Evolutionary conservation across 192 early-diverging fungal species (phyloP).

Genomic region (Pilobolus umbonatus): DNA sequence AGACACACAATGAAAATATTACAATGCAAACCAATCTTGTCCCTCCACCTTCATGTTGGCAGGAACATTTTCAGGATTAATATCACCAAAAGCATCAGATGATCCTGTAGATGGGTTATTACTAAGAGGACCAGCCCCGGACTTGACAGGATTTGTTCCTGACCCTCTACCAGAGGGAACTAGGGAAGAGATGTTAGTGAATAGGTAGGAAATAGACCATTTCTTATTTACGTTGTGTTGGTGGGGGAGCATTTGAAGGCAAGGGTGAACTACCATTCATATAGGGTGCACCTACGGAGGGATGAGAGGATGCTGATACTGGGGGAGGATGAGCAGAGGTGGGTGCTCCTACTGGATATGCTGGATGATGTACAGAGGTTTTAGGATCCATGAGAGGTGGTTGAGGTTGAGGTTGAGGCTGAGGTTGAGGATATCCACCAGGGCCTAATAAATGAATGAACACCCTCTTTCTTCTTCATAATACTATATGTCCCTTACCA

Average conservation of each 20-base stretch:
- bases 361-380: conserved; percentile 11
- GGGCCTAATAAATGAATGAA: not conserved
- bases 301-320: conserved; percentile 9
- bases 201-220: not conserved
- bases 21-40: conserved; percentile 87
- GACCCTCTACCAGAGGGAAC: conserved; percentile 6
- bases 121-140: conserved; percentile 19
- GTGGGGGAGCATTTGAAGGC: conserved; percentile 13
- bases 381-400: conserved; percentile 32
- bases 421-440: conserved; percentile 14
- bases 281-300: conserved; percentile 8
- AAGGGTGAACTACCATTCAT: conserved; percentile 15
- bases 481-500: not conserved
- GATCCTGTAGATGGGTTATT: conserved; percentile 18
- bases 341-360: conserved; percentile 4
- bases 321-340: not conserved
- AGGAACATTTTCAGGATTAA: conserved; percentile 77
- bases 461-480: not conserved
- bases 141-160: conserved; percentile 10
- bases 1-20: not conserved
- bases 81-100: conserved; percentile 51
- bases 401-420: not conserved
- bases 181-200: not conserved
- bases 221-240: conserved; percentile 7
- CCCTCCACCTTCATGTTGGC: conserved; percentile 76